Conservation (phyloP, 106 monocot genomes). For the Gastrodia elata region DNA sequence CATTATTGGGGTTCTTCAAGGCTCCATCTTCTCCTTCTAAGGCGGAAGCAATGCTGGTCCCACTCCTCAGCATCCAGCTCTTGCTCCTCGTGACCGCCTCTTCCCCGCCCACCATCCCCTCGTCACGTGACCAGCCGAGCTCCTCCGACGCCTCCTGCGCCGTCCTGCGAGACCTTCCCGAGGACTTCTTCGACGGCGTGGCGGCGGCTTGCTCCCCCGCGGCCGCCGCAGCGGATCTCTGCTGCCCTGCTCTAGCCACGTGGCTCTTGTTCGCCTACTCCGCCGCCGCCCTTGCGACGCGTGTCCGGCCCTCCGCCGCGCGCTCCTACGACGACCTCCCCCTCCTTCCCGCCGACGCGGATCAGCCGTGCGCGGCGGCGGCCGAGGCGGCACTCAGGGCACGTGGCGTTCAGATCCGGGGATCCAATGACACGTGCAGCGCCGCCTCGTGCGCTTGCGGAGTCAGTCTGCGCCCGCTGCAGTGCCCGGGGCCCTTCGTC, state of each 20-base stretch:
- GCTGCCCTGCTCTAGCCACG: constrained; percentile 48
- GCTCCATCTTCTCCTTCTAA: no score
- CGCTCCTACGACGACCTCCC: constrained; percentile 16
- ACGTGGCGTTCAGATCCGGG: constrained; percentile 9
- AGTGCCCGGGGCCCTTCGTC: constrained; percentile 19
- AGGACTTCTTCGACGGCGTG: constrained; percentile 27
- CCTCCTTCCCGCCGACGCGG: constrained; percentile 39
- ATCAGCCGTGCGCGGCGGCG: constrained; percentile 22
- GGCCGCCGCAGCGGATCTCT: constrained; percentile 16
- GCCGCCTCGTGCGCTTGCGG: constrained; percentile 39
- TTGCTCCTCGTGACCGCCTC: not conserved
- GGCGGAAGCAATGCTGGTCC: not conserved
- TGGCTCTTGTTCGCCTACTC: constrained; percentile 41
- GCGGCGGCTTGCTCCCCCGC: constrained; percentile 24
- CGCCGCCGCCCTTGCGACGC: constrained; percentile 14
- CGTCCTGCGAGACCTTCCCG: constrained; percentile 31
- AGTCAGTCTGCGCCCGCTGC: constrained; percentile 24
- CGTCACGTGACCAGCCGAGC: constrained; percentile 31
- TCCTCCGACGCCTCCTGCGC: constrained; percentile 22
- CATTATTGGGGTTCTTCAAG: no score
- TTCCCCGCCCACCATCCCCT: constrained; percentile 28
- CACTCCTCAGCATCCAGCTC: not conserved
- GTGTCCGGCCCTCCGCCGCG: not conserved
- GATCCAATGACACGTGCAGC: constrained; percentile 39
- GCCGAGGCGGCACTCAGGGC: constrained; percentile 21